phyloP scores from a whole-genome alignment of 805 yeast species.

The Cyberlindnera nakhonratchasimensis region DNA sequence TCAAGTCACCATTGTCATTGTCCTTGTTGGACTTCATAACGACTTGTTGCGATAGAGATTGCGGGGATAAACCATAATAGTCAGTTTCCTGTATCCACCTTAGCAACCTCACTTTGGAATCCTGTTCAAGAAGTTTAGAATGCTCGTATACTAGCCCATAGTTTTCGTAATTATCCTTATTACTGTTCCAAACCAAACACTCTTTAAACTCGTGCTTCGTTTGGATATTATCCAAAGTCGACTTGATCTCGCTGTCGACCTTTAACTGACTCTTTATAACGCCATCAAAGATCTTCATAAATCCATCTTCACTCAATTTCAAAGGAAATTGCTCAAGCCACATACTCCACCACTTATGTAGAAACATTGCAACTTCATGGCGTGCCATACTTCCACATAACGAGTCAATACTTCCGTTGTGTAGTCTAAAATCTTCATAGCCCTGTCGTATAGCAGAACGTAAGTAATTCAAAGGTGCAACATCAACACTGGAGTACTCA shows the following conservation, averaged over 20 bases:
- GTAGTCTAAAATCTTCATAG: slow-evolving; percentile 26
- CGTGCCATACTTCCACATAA: slow-evolving; percentile 18
- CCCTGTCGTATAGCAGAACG: slow-evolving; percentile 26
- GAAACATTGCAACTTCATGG: slow-evolving; percentile 16
- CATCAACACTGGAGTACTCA: slow-evolving; percentile 8
- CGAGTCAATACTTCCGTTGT: slow-evolving; percentile 23
- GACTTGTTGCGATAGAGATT: slow-evolving; percentile 14
- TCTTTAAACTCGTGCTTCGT: slow-evolving; percentile 17
- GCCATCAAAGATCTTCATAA: slow-evolving; percentile 31
- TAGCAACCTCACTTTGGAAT: slow-evolving; percentile 16
- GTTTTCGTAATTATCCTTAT: slow-evolving; percentile 7
- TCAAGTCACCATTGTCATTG: slow-evolving; percentile 23
- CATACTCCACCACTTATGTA: slow-evolving; percentile 35
- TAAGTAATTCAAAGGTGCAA: slow-evolving; percentile 29
- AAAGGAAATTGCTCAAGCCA: slow-evolving; percentile 33
- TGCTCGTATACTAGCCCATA: slow-evolving; percentile 26
- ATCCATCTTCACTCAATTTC: slow-evolving; percentile 32
- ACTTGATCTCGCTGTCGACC: slow-evolving; percentile 27
- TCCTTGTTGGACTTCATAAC: slow-evolving; percentile 22
- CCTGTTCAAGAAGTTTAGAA: slow-evolving; percentile 3
- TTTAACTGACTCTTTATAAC: slow-evolving; percentile 10
- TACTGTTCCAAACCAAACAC: slow-evolving; percentile 18
- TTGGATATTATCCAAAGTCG: slow-evolving; percentile 11
- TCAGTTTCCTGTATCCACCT: slow-evolving; percentile 21
- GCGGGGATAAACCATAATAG: slow-evolving; percentile 17